Evolutionary conservation across 2,329 filamentous ascomycete species (phyloP), one percentile per base, ranked within the genome.

Genomic region (Simplicillium sp.): DNA sequence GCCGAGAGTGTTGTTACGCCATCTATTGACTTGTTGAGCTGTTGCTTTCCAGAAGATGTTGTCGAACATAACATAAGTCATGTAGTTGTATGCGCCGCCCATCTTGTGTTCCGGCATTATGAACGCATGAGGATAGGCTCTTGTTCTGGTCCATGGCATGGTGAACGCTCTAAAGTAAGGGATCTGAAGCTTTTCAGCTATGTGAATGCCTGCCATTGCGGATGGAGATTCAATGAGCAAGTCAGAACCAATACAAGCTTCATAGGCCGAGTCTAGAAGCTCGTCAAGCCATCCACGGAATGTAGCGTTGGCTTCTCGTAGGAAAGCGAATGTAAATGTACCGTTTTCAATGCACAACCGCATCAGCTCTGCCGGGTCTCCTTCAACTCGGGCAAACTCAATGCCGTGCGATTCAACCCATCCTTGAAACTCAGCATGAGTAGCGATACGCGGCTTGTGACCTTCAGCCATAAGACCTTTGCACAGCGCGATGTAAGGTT

Each of bases 121-220:
- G 61, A 98, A 98, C 1, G 92, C 92, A 61, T 98, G 92, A 3
- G 92, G 92, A 53, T 98, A 98, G 1, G 90, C 88, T 40, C 92
- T 75, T 13, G 92, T 98, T 37, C 89, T 80, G 1, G 92, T 95
- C 92, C 92, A 98, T 0, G 92, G 92, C 92, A 98, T 98, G 14
- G 88, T 94, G 57, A 98, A 98, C 0, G 89, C 90, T 42, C 92
- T 80, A 67, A 97, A 97, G 60, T 98, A 98, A 1, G 92, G 92
- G 35, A 98, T 94, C 12, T 78, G 73, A 2, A 98, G 72, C 17
- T 88, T 87, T 64, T 98, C 92, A 2, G 92, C 92, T 49, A 98
- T 94, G 59, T 98, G 92, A 40, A 98, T 95, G 18, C 92, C 92
- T 1, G 84, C 88, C 92, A 98, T 98, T 12, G 92, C 88, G 43